phyloP scores from a whole-genome alignment of 164 flowering plant species.

The Vitis riparia region DNA sequence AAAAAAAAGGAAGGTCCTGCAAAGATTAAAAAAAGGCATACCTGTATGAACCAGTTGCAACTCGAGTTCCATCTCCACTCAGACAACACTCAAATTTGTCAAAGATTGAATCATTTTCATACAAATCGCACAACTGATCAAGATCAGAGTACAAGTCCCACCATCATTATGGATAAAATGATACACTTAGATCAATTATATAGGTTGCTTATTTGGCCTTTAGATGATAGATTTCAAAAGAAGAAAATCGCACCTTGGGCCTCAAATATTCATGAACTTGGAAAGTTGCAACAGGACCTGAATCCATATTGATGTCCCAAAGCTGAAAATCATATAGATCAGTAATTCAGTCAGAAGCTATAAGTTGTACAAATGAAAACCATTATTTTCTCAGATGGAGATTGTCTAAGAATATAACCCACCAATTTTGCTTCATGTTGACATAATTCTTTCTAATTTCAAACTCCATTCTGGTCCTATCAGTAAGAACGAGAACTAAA shows the following conservation, averaged over 20 bases:
- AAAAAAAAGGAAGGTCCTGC: background rate
- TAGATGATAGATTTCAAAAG: background rate
- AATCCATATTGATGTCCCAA: conserved; percentile 99
- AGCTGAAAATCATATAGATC: conserved; percentile 49
- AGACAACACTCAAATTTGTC: conserved; percentile 98
- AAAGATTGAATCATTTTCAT: conserved; percentile 97
- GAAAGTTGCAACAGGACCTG: conserved; percentile 94
- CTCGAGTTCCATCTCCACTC: conserved; percentile 90
- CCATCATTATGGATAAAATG: conserved; percentile 7
- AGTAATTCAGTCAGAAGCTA: no score
- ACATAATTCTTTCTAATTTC: no score
- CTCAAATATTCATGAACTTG: conserved; percentile 96
- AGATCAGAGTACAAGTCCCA: conserved; percentile 11
- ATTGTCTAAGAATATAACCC: no score
- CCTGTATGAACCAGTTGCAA: conserved; percentile 99
- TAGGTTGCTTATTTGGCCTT: no score
- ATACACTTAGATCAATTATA: no score
- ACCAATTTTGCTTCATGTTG: no score
- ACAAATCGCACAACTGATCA: conserved; percentile 83
- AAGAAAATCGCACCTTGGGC: conserved; percentile 65
- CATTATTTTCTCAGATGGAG: no score
- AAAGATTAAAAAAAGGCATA: conserved; percentile 18
- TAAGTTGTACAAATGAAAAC: no score
- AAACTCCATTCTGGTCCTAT: no score
- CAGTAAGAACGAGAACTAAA: no score